A percentile compares a stretch with the other conserved stretches of the same genome.
phyloP scores from a whole-genome alignment of 2,329 filamentous ascomycete species.

The Arthrinium puccinioides region DNA sequence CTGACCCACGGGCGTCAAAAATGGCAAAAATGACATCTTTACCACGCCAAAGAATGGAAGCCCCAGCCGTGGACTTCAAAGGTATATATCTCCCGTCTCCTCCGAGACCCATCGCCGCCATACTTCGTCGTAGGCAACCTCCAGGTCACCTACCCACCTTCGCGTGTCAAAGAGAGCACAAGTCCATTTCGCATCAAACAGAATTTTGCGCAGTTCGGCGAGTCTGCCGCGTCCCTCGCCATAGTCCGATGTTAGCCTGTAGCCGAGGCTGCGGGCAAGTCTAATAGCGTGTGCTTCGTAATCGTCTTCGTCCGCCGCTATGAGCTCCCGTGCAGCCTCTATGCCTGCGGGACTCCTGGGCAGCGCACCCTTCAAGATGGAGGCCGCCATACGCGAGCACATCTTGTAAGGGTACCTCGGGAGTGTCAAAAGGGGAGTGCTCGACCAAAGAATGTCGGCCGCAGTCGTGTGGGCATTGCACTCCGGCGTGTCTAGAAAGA shows the following conservation, averaged over 20 bases:
- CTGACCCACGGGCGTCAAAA: no score
- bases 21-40: no score
- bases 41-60: no score
- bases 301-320: slow-evolving; percentile 68
- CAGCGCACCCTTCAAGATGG: slow-evolving; percentile 82
- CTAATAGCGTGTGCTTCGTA: slow-evolving; percentile 74
- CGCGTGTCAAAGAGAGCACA: slow-evolving; percentile 87
- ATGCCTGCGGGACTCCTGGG: slow-evolving; percentile 64
- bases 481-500: slow-evolving; percentile 95
- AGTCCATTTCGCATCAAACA: slow-evolving; percentile 78
- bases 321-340: slow-evolving; percentile 64
- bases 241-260: slow-evolving; percentile 37
- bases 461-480: slow-evolving; percentile 98
- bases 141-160: slow-evolving; percentile 85
- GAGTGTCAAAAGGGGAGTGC: slow-evolving; percentile 83
- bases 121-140: slow-evolving; percentile 79
- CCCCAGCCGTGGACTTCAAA: no score
- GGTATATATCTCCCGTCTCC: slow-evolving; percentile 87
- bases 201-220: slow-evolving; percentile 67
- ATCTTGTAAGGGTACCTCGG: slow-evolving; percentile 96
- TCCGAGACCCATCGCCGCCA: slow-evolving; percentile 85
- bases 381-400: slow-evolving; percentile 97
- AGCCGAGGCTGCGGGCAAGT: slow-evolving; percentile 58
- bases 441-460: slow-evolving; percentile 93
- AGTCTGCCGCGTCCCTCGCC: slow-evolving; percentile 61